A percentile compares a stretch with the other conserved stretches of the same genome.
Evolutionary conservation across 2,329 filamentous ascomycete genomes (phyloP).

Genomic region (Malbranchea cinnamomea): DNA sequence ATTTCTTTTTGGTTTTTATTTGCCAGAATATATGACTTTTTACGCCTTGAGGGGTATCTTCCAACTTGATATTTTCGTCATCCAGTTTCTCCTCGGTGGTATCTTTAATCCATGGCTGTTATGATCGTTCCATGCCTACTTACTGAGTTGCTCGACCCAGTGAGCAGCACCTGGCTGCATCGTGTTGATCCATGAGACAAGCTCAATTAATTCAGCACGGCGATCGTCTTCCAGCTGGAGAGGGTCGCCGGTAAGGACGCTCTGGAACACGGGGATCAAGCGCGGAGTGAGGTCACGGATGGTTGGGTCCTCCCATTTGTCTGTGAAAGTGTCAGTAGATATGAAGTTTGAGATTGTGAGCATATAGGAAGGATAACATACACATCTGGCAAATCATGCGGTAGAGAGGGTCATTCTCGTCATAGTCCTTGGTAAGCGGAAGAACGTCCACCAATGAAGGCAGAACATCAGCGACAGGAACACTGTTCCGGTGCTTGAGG

Average conservation of each 20-base stretch:
- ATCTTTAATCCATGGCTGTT: too few species aligned
- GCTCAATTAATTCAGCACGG: constrained; percentile 30
- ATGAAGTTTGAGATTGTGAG: neutral
- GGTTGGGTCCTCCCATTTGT: constrained; percentile 33
- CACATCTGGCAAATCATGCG: constrained; percentile 78
- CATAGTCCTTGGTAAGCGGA: constrained; percentile 81
- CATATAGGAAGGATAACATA: constrained; percentile 28
- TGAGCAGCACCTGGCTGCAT: constrained; percentile 26
- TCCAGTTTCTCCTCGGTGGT: too few species aligned
- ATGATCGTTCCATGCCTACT: constrained; percentile 4
- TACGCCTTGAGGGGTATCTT: too few species aligned
- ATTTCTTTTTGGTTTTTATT: too few species aligned
- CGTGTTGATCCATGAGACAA: constrained; percentile 34
- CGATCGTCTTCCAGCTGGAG: constrained; percentile 35
- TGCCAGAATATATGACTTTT: too few species aligned
- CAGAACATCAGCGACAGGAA: constrained; percentile 68
- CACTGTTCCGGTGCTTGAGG: constrained; percentile 65
- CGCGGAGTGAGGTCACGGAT: constrained; percentile 31
- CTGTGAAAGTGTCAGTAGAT: constrained; percentile 13
- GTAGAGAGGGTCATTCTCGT: constrained; percentile 92
- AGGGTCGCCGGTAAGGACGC: constrained; percentile 29
- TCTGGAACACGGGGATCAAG: constrained; percentile 33
- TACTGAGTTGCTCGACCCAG: constrained; percentile 19
- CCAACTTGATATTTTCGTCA: too few species aligned
- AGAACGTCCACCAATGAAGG: constrained; percentile 65